A percentile compares a stretch with the other conserved stretches of the same genome.
phyloP scores from a whole-genome alignment of 306 rosid species.

The Medicago lupulina region DNA sequence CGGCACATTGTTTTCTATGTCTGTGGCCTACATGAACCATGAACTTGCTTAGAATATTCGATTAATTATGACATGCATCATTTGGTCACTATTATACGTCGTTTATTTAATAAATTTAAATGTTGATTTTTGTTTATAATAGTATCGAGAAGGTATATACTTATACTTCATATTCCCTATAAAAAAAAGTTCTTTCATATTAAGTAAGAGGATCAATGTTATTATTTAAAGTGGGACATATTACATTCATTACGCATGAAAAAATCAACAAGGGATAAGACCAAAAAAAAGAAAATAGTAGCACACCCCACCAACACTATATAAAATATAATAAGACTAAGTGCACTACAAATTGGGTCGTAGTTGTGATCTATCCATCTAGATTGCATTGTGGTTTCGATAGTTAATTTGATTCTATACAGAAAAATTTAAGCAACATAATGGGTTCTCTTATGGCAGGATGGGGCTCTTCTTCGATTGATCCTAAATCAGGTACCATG shows the following conservation, averaged over 20 bases:
- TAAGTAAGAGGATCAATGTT: neutral
- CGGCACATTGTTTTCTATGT: constrained; percentile 15
- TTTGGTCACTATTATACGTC: too few species aligned
- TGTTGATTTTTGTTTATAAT: too few species aligned
- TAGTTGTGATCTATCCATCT: neutral
- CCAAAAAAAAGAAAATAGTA: constrained; percentile 32
- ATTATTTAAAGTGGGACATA: constrained; percentile 23
- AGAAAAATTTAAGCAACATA: constrained; percentile 11
- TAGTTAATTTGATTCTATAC: neutral
- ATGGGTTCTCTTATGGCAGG: constrained; percentile 96
- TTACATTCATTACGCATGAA: neutral
- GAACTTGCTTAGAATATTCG: neutral
- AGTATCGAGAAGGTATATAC: too few species aligned
- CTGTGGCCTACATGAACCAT: constrained; percentile 32
- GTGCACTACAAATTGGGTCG: constrained; percentile 1
- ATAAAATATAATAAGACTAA: neutral
- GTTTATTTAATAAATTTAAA: too few species aligned
- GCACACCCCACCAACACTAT: neutral
- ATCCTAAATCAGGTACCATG: constrained; percentile 61
- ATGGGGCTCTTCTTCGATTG: constrained; percentile 58
- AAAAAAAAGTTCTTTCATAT: too few species aligned
- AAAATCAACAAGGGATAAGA: constrained; percentile 36
- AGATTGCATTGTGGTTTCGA: neutral
- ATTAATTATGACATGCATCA: too few species aligned
- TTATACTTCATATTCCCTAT: too few species aligned